Conservation (phyloP, 2,329 filamentous ascomycete species). For the Sporothrix euskadiensis region DNA sequence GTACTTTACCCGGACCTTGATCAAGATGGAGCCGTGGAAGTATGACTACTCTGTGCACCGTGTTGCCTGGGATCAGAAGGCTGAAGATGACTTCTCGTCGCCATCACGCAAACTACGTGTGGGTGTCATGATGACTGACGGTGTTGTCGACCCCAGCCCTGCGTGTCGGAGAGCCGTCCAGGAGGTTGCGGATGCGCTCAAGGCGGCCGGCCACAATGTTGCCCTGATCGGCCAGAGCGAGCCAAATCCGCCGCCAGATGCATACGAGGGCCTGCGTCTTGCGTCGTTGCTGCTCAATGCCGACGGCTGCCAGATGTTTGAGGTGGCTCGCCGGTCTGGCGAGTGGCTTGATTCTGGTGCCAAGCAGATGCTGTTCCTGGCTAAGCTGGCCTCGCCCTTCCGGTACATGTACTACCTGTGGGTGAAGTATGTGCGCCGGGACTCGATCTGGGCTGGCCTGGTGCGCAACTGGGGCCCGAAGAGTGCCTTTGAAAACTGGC, state of each 20-base stretch:
- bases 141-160: slow-evolving; percentile 82
- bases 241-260: slow-evolving; percentile 51
- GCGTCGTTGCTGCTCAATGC: slow-evolving; percentile 80
- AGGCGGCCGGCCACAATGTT: slow-evolving; percentile 73
- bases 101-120: slow-evolving; percentile 65
- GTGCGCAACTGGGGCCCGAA: slow-evolving; percentile 73
- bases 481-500: slow-evolving; percentile 77
- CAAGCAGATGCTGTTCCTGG: slow-evolving; percentile 71
- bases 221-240: slow-evolving; percentile 54
- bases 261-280: slow-evolving; percentile 73
- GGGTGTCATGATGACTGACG: slow-evolving; percentile 75
- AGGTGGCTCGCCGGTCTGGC: slow-evolving; percentile 71
- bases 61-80: slow-evolving; percentile 70
- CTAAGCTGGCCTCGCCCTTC: slow-evolving; percentile 69
- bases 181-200: slow-evolving; percentile 68
- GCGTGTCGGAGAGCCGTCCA: slow-evolving; percentile 77
- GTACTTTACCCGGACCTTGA: slow-evolving; percentile 78
- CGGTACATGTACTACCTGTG: slow-evolving; percentile 88
- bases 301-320: slow-evolving; percentile 80
- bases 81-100: slow-evolving; percentile 59
- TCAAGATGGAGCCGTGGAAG: slow-evolving; percentile 82
- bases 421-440: slow-evolving; percentile 78
- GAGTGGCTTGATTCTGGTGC: slow-evolving; percentile 81
- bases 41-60: slow-evolving; percentile 87
- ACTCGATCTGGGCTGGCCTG: slow-evolving; percentile 75